Evolutionary conservation across 306 rosid genomes (phyloP).

Genomic region (Cucurbita maxima): DNA sequence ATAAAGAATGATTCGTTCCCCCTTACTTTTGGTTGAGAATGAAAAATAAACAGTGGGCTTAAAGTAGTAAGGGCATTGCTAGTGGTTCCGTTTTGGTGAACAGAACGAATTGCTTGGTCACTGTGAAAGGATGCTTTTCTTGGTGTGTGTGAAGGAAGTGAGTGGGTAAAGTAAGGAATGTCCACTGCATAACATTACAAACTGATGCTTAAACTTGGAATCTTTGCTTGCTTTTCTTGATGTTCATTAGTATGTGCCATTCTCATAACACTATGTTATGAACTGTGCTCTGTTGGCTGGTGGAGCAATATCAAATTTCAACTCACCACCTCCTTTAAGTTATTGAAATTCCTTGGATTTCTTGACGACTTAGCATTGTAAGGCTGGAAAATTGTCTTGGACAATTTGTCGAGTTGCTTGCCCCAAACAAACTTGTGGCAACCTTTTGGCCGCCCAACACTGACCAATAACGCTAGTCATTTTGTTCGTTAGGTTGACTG

Average conservation of each 20-base stretch:
- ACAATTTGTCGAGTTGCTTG: background rate
- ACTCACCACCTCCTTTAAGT: background rate
- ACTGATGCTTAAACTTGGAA: background rate
- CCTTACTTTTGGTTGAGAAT: background rate
- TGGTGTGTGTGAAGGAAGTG: background rate
- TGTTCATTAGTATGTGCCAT: background rate
- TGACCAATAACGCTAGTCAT: no score
- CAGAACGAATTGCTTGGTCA: background rate
- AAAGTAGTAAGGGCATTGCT: background rate
- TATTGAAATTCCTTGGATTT: background rate
- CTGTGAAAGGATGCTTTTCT: background rate
- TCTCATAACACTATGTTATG: no score
- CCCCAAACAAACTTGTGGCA: no score
- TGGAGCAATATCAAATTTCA: background rate
- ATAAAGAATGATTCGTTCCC: no score
- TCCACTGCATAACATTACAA: slow-evolving; percentile 1
- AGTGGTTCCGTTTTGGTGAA: slow-evolving; percentile 13
- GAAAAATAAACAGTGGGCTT: background rate
- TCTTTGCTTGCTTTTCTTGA: background rate
- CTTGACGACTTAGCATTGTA: background rate
- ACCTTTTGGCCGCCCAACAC: no score
- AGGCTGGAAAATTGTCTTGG: background rate
- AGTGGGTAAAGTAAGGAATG: slow-evolving; percentile 1
- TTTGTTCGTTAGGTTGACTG: no score
- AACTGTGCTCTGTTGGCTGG: no score